A percentile compares a stretch with the other conserved stretches of the same genome.
These are phyloP conservation scores for Arctium lappa DNA, from an alignment of 129 eudicot genomes.

Conservation along the genomic window DNA sequence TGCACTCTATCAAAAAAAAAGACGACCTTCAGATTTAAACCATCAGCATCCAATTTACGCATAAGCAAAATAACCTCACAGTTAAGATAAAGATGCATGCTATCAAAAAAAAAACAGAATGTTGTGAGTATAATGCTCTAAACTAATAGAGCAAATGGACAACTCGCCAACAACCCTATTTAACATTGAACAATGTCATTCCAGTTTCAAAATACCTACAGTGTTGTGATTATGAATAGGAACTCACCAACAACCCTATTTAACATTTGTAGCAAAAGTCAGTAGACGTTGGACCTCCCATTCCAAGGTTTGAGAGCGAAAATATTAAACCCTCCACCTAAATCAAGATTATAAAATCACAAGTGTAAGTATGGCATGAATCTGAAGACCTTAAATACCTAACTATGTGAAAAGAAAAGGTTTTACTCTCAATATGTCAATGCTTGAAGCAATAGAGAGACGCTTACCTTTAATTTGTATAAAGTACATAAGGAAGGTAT, in stretches of 20 bases:
- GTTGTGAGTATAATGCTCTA: background rate
- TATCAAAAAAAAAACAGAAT: too few relatives aligned
- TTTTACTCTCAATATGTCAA: conserved; percentile 81
- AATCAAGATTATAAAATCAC: conserved; percentile 11
- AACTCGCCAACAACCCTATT: background rate
- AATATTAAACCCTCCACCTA: conserved; percentile 93
- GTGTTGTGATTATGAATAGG: background rate
- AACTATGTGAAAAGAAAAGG: conserved; percentile 2
- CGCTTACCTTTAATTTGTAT: too few relatives aligned
- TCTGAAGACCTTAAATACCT: background rate
- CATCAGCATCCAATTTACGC: too few relatives aligned
- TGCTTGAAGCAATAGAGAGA: too few relatives aligned
- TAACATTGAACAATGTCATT: background rate
- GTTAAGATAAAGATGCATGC: background rate
- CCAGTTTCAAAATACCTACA: background rate
- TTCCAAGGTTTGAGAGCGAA: conserved; percentile 73
- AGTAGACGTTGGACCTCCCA: conserved; percentile 82
- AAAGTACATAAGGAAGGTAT: too few relatives aligned
- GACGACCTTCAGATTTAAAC: too few relatives aligned
- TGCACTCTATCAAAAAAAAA: too few relatives aligned
- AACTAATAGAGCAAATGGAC: background rate
- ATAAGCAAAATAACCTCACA: background rate
- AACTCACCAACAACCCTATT: conserved; percentile 89
- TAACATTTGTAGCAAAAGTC: conserved; percentile 74
- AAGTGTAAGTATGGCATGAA: conserved; percentile 16